A percentile compares a stretch with the other conserved stretches of the same genome.
These are phyloP conservation scores for Letharia columbiana DNA, from an alignment of 495 filamentous ascomycete genomes.

Conservation along the genomic window DNA sequence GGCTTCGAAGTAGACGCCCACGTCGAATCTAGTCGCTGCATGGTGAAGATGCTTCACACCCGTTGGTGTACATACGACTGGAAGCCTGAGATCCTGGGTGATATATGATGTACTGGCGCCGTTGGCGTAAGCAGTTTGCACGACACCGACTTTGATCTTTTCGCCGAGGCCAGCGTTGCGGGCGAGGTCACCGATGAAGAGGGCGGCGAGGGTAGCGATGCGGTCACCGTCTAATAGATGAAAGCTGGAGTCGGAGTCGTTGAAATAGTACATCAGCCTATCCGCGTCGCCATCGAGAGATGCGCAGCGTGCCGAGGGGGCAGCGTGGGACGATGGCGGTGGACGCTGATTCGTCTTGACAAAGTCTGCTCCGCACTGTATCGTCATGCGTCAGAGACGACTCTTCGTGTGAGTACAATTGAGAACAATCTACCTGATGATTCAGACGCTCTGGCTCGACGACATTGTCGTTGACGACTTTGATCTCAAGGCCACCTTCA, in stretches of 20 bases:
- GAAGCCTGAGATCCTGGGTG: slow-evolving; percentile 74
- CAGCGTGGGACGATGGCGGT: slow-evolving; percentile 72
- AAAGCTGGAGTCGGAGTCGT: slow-evolving; percentile 71
- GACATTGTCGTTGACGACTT: slow-evolving; percentile 84
- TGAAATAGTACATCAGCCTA: slow-evolving; percentile 90
- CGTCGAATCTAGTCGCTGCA: slow-evolving; percentile 79
- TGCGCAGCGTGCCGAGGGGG: slow-evolving; percentile 68
- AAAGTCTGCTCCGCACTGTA: slow-evolving; percentile 86
- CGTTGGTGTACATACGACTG: slow-evolving; percentile 85
- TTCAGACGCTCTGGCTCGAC: slow-evolving; percentile 82
- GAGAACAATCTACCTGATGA: slow-evolving; percentile 49
- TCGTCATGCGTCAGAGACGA: slow-evolving; percentile 19
- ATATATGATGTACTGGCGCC: slow-evolving; percentile 92
- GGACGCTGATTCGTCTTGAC: slow-evolving; percentile 95
- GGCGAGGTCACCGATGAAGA: slow-evolving; percentile 85
- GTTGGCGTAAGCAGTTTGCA: slow-evolving; percentile 97
- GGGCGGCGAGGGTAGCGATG: slow-evolving; percentile 88
- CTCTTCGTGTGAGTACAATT: not conserved
- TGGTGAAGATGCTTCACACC: slow-evolving; percentile 98
- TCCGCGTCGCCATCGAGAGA: slow-evolving; percentile 95
- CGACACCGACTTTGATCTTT: slow-evolving; percentile 79
- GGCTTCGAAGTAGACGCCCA: slow-evolving; percentile 97
- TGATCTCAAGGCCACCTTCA: slow-evolving; percentile 65
- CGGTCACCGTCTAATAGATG: slow-evolving; percentile 91
- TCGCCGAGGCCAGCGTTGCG: slow-evolving; percentile 67